Evolutionary conservation across 1,139 yeast species (phyloP), one percentile per base, ranked within the genome.

Genomic region (Saccharomyces hybrid): DNA sequence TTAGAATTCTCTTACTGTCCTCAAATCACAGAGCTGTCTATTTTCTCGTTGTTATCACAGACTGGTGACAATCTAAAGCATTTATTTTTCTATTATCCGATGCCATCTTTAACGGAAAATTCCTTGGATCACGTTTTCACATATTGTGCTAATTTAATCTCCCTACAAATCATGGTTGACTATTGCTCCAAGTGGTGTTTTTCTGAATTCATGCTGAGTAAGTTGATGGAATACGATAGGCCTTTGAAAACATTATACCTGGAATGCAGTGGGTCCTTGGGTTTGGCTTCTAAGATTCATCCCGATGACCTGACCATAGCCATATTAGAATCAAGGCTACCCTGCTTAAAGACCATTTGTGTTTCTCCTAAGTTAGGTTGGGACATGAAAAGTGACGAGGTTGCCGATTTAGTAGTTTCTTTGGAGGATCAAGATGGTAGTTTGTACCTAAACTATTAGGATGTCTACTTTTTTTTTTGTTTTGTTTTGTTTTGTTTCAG

Each of bases 1-100:
- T 72, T 93, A 52, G 91, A 89, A 58, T 78, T 93, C 65, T 86
- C 96, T 0, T 96, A 89, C 69, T 93, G 98, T 70, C 97, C 98
- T 0, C 75, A 80, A 52, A 75, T 93, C 31, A 79, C 75, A 34
- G 86, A 83, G 54, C 73, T 76, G 44, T 82, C 91, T 0, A 73
- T 90, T 25, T 81, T 82, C 58, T 76, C 78, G 42, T 72, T 91
- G 55, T 71, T 89, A 27, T 73, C 76, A 38, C 78, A 80, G 53
- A 77, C 86, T 49, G 98, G 98, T 0, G 75, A 74, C 16, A 80
- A 83, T 57, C 72, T 93, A 53, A 79, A 75, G 34, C 76, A 80
- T 16, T 72, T 93, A 31, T 79, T 83, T 53, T 83, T 90, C 13
- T 83, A 83, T 57, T 93, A 88, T 65, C 98, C 98, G 1, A 83